Percentiles rank a stretch among this genome's conserved stretches.
These are phyloP conservation scores for Boletus speciosus DNA, from an alignment of 768 basidiomycete species.

Conservation along the genomic window DNA sequence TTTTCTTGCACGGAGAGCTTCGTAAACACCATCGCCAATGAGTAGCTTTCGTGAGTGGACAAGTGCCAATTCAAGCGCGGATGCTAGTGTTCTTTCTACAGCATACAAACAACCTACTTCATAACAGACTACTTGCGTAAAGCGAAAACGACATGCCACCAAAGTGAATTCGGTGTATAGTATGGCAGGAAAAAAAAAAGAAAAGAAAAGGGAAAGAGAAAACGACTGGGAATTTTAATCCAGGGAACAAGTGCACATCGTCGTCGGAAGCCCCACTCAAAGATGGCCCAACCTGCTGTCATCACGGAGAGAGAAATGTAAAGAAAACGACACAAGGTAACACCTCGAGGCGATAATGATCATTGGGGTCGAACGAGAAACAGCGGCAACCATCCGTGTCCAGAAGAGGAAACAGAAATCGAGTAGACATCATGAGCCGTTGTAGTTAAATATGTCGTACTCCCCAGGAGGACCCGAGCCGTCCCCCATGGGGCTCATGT, in stretches of 20 bases:
- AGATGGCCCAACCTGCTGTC: conserved; percentile 5
- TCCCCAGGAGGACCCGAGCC: conserved; percentile 40
- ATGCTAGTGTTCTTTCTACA: conserved; percentile 22
- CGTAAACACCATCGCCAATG: conserved; percentile 60
- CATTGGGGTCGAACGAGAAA: conserved; percentile 16
- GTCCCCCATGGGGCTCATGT: conserved; percentile 41
- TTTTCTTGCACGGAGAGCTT: conserved; percentile 66
- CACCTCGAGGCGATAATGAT: conserved; percentile 27
- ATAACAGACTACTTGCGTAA: conserved; percentile 23
- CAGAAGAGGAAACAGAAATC: conserved; percentile 13
- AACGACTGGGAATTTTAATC: neutral
- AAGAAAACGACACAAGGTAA: conserved; percentile 19
- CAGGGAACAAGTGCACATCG: neutral
- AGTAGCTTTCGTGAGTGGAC: neutral
- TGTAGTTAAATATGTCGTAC: conserved; percentile 61
- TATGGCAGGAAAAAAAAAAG: conserved; percentile 9
- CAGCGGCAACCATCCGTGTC: conserved; percentile 18
- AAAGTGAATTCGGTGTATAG: conserved; percentile 17
- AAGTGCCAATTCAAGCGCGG: neutral
- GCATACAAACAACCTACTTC: conserved; percentile 32
- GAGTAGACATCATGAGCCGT: conserved; percentile 33
- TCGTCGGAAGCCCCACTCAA: neutral
- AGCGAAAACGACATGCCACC: conserved; percentile 16
- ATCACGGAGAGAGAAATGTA: conserved; percentile 4
- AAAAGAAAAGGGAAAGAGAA: neutral